Evolutionary conservation across 768 basidiomycete species (phyloP), one percentile per base, ranked within the genome.

Genomic region (Inosperma sp.): DNA sequence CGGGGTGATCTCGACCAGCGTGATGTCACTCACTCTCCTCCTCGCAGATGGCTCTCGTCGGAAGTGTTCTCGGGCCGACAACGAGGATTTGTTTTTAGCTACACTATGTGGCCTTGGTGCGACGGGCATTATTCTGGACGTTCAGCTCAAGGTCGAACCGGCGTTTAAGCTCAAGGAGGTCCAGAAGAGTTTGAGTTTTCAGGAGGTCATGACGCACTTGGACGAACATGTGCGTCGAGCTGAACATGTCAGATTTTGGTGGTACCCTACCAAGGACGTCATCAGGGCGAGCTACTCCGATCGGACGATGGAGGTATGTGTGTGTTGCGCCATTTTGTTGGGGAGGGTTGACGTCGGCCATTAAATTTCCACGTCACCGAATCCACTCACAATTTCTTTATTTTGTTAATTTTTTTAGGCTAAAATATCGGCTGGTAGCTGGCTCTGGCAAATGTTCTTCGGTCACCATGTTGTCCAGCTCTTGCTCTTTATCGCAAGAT

Each of bases 231-330:
- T 75, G 23, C 61, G 59, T 43, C 72, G 82, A n/a, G 83, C 88
- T 2, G 81, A 99, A 67, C 92, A 96, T 64, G 88, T 90, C n/a
- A 77, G 93, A 14, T 76, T 93, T 14, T 96, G 91, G 90, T 99
- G 94, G 94, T 95, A 84, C 69, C 93, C 94, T 2, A 83, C 87
- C 42, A 77, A 82, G 12, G 84, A 84, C 51, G 68, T 69, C 27
- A 75, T 95, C 42, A 79, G 89, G 30, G 78, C 88, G 44, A 87
- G 84, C 61, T 73, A 82, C 55, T 77, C 85, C 26, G 78, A 90
- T 68, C 79, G 93, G 52, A 90, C 91, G 5, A 64, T 65, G 48
- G 86, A 90, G 76, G 93, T 94, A 66, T 45, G 60, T 25, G 48
- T 42, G 47, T 52, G 37, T 57, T 44, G 46, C 44, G 27, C 14